Evolutionary conservation across 2,329 filamentous ascomycete species (phyloP).

Genomic region (Elsinoe necatrix): DNA sequence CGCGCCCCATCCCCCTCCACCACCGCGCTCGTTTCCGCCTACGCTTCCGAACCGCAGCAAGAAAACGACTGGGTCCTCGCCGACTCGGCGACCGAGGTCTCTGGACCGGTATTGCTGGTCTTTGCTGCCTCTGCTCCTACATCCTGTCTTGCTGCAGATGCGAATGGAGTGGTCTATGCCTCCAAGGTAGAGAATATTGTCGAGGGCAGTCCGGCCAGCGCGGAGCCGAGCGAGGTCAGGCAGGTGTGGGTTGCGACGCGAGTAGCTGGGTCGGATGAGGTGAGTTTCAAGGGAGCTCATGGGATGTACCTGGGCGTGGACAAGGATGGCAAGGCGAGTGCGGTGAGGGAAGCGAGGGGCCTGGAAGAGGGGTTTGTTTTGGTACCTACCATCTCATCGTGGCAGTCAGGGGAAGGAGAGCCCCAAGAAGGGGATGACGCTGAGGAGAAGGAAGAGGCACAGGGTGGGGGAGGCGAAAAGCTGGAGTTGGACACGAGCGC

Average conservation of each 20-base stretch:
- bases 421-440: background rate
- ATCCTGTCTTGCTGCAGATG: conserved; percentile 74
- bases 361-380: conserved; percentile 72
- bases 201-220: conserved; percentile 70
- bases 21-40: conserved; percentile 23
- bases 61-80: conserved; percentile 92
- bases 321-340: conserved; percentile 68
- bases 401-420: background rate
- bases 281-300: conserved; percentile 84
- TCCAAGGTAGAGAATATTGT: conserved; percentile 78
- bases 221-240: conserved; percentile 89
- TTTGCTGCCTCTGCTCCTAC: conserved; percentile 61
- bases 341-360: conserved; percentile 71
- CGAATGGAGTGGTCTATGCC: conserved; percentile 76
- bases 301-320: conserved; percentile 84
- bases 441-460: conserved; percentile 49
- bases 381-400: conserved; percentile 40
- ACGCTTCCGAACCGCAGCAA: conserved; percentile 41
- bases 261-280: conserved; percentile 67
- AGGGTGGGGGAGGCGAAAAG: conserved; percentile 46
- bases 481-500: conserved; percentile 15
- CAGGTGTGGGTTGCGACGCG: conserved; percentile 91
- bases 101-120: conserved; percentile 75
- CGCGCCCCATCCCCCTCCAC: conserved; percentile 46
- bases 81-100: conserved; percentile 63